phyloP scores from a whole-genome alignment of 176 grass and related monocot genomes.

The maize (Zea mays) region DNA sequence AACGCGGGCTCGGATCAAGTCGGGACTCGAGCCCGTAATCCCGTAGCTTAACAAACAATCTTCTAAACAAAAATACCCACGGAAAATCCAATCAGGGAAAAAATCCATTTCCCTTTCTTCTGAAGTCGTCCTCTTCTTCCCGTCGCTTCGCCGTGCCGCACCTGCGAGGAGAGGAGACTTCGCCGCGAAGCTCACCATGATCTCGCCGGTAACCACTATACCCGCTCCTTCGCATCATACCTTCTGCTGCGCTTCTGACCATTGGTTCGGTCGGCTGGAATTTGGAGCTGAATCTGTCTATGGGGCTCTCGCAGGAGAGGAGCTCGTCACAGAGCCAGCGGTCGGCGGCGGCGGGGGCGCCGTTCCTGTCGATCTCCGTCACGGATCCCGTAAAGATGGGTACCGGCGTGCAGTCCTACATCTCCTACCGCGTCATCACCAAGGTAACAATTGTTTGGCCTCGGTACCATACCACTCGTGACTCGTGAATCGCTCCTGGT shows the following conservation, averaged over 20 bases:
- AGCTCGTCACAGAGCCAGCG: conserved; percentile 76
- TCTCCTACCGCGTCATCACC: conserved; percentile 97
- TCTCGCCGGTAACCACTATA: conserved; percentile 56
- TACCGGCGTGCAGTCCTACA: conserved; percentile 91
- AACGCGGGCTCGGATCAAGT: not conserved
- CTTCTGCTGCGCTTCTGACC: not conserved
- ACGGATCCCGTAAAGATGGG: conserved; percentile 98
- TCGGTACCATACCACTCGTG: not conserved
- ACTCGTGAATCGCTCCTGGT: conserved; percentile 12
- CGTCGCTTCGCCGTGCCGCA: conserved; percentile 48
- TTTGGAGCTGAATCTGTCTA: conserved; percentile 48
- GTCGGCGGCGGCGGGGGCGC: conserved; percentile 47
- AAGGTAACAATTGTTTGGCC: conserved; percentile 56
- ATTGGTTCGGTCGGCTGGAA: not conserved
- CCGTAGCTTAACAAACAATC: conserved; percentile 22
- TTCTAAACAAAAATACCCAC: conserved; percentile 3
- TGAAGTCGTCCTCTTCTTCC: conserved; percentile 32
- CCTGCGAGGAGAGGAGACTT: conserved; percentile 36
- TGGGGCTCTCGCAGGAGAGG: conserved; percentile 55
- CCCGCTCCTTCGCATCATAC: not conserved
- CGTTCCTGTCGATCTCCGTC: conserved; percentile 72
- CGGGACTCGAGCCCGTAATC: not conserved
- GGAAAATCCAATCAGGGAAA: conserved; percentile 12
- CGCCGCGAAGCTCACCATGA: conserved; percentile 60
- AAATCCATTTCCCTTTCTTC: conserved; percentile 21